phyloP scores from a whole-genome alignment of 2,329 filamentous ascomycete species.

The Fusarium ambrosium region DNA sequence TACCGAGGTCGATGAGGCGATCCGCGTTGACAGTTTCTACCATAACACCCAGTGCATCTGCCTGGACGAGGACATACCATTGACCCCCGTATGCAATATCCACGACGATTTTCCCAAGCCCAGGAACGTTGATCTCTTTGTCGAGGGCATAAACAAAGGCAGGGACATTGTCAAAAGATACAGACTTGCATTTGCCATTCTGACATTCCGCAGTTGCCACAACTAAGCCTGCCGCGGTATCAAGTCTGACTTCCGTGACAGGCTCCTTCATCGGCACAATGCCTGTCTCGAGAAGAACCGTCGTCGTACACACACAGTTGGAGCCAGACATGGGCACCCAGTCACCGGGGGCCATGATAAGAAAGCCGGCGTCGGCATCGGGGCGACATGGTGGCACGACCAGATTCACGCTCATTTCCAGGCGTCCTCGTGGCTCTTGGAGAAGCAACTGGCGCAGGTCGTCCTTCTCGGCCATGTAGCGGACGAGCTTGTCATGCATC shows the following conservation, averaged over 20 bases:
- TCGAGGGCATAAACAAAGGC: constrained; percentile 58
- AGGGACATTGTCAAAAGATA: constrained; percentile 61
- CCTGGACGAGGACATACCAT: constrained; percentile 60
- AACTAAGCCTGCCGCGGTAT: constrained; percentile 61
- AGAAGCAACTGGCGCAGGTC: constrained; percentile 55
- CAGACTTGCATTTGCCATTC: constrained; percentile 58
- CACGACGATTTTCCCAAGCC: constrained; percentile 37
- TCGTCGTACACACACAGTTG: constrained; percentile 60
- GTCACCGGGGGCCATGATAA: constrained; percentile 63
- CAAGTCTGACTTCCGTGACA: constrained; percentile 55
- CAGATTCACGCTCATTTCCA: constrained; percentile 57
- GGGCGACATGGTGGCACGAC: constrained; percentile 60
- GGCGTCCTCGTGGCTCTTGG: constrained; percentile 59
- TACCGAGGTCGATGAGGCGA: constrained; percentile 57
- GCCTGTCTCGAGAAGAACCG: constrained; percentile 62
- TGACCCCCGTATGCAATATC: constrained; percentile 63
- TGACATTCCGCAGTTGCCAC: constrained; percentile 57
- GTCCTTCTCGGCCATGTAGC: constrained; percentile 57
- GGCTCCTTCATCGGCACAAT: constrained; percentile 62
- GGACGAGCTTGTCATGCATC: constrained; percentile 62
- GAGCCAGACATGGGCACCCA: constrained; percentile 57
- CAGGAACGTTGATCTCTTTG: constrained; percentile 24
- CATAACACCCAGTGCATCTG: constrained; percentile 51
- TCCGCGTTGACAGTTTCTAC: constrained; percentile 51
- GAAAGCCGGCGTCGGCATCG: constrained; percentile 58